Conservation (phyloP, 768 basidiomycete genomes). For the Mycena belliarum region DNA sequence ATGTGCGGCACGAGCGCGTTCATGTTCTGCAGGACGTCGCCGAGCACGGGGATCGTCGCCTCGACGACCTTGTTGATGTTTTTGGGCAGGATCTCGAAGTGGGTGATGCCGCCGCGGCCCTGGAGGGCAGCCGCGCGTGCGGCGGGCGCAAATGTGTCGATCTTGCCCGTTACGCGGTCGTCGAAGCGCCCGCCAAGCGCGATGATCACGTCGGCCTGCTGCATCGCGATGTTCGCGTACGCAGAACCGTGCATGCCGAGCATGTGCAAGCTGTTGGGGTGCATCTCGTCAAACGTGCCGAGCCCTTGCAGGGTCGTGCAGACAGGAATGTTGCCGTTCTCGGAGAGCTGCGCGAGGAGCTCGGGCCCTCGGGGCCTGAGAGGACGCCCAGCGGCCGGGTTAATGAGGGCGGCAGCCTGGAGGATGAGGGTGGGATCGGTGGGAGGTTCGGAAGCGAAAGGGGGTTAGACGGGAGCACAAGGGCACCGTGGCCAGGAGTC, state of each 20-base stretch:
- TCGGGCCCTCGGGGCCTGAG: slow-evolving; percentile 79
- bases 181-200: slow-evolving; percentile 96
- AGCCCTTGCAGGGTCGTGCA: slow-evolving; percentile 96
- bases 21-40: slow-evolving; percentile 88
- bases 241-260: slow-evolving; percentile 98
- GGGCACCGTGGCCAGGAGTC: slow-evolving; percentile 68
- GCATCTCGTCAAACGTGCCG: slow-evolving; percentile 91
- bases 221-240: slow-evolving; percentile 98
- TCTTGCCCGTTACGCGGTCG: slow-evolving; percentile 93
- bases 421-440: slow-evolving; percentile 68
- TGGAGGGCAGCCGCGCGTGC: slow-evolving; percentile 82
- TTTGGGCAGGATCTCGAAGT: slow-evolving; percentile 98
- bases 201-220: slow-evolving; percentile 95
- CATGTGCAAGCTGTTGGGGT: slow-evolving; percentile 90
- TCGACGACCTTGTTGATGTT: slow-evolving; percentile 99
- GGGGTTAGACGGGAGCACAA: slow-evolving; percentile 77
- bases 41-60: slow-evolving; percentile 90
- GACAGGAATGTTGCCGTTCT: slow-evolving; percentile 92
- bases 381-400: slow-evolving; percentile 87
- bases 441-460: slow-evolving; percentile 56
- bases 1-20: slow-evolving; percentile 82
- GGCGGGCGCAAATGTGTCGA: slow-evolving; percentile 88
- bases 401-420: slow-evolving; percentile 89
- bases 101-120: slow-evolving; percentile 94
- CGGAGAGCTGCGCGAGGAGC: slow-evolving; percentile 75